Base-by-base conservation (phyloP, 768 basidiomycete species). In the Psilocybe cyanescens region DNA sequence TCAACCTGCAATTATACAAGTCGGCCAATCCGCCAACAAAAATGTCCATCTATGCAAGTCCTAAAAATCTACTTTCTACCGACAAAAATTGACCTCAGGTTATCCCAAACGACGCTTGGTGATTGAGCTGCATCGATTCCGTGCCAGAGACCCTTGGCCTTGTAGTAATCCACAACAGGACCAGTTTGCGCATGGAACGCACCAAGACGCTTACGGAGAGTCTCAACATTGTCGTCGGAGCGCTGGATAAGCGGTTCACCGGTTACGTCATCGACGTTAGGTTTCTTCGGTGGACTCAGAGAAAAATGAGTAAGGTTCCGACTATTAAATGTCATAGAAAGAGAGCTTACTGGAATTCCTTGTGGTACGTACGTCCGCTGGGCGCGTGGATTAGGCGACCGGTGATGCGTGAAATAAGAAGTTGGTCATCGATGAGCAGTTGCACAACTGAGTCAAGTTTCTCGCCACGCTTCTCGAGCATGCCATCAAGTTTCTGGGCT, bases 171-270 rank as follows among this genome's bases (percentile, higher is more conserved):
- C 14, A 94, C 90, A 31, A 99, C 97, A 30, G 97, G 97, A 2
- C 91, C 92, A 12, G 97, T 99, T 78, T 97, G 95, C 35, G 83
- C 75, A 81, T 99, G 97, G 83, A 90, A 99, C n/a, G 92, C 86
- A 2, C 75, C 67, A 59, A 99, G 83, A 45, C 97, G 91, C 78
- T 95, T 97, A 67, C 88, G 85, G 56, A 99, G 84, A 11, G 96
- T 94, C 75, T 97, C 94, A 63, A 95, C 93, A 66, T 98, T 99
- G 79, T 99, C 97, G 75, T 99, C 97, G 8, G 95, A 95, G 64
- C 97, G 91, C 75, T 98, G 97, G 70, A 97, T 90, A 66, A 99
- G 86, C 39, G 95, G 93, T 77, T 99, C 97, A 60, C 97, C 97
- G 3, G 95, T 92, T 37, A 92, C 81, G 75, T 99, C 97, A 77